phyloP scores from a whole-genome alignment of 495 filamentous ascomycete genomes.

The Podospora tetraspora region DNA sequence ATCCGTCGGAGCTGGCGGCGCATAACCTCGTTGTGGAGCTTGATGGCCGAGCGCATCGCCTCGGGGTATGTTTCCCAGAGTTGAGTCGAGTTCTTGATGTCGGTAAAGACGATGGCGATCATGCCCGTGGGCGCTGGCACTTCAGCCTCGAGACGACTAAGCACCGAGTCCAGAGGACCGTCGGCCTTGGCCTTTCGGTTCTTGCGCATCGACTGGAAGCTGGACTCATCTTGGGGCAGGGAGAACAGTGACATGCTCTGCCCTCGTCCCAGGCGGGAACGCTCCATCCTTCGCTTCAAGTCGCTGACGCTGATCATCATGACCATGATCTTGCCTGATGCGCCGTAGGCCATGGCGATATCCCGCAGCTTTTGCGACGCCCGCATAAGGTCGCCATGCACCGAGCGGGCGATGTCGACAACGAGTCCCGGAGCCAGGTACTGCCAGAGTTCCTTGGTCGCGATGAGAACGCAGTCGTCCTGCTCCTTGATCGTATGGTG shows the following conservation, averaged over 20 bases:
- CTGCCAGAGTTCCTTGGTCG: conserved; percentile 91
- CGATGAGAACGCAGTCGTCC: conserved; percentile 90
- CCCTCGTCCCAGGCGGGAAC: conserved; percentile 59
- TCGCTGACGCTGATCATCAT: conserved; percentile 94
- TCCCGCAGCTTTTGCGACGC: conserved; percentile 95
- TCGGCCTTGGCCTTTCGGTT: conserved; percentile 63
- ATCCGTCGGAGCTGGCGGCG: conserved; percentile 87
- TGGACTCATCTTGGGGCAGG: conserved; percentile 60
- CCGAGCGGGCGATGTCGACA: conserved; percentile 83
- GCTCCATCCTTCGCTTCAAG: conserved; percentile 70
- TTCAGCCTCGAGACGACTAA: conserved; percentile 78
- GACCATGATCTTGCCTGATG: conserved; percentile 93
- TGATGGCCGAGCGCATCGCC: conserved; percentile 93
- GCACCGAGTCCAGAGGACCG: conserved; percentile 66
- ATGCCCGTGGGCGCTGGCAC: conserved; percentile 87
- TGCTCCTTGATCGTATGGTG: conserved; percentile 77
- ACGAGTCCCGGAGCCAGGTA: conserved; percentile 81
- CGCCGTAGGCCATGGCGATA: conserved; percentile 90
- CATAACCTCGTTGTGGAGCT: conserved; percentile 93
- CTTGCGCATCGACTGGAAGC: conserved; percentile 52
- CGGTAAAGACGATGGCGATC: conserved; percentile 91
- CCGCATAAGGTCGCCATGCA: conserved; percentile 82
- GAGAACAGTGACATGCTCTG: conserved; percentile 75
- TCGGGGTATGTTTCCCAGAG: conserved; percentile 95
- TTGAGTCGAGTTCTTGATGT: conserved; percentile 97